phyloP scores from a whole-genome alignment of 148 eudicot species.

The Diospyros lotus region DNA sequence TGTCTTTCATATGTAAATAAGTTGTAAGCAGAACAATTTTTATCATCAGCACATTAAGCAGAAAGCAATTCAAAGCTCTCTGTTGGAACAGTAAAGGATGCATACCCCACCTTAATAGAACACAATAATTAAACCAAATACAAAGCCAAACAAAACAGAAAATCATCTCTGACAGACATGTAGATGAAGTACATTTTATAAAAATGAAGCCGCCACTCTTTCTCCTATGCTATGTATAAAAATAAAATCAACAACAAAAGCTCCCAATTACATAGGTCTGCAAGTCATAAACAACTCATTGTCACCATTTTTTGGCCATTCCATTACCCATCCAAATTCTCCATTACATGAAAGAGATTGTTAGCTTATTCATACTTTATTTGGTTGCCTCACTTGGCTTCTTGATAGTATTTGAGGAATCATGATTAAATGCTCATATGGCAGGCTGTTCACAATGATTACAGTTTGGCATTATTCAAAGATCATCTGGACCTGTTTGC shows the following conservation, averaged over 20 bases:
- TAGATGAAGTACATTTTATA: background rate
- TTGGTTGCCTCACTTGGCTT: background rate
- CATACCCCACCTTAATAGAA: background rate
- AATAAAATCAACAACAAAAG: background rate
- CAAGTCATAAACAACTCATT: background rate
- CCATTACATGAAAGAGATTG: background rate
- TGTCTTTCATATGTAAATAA: background rate
- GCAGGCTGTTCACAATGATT: background rate
- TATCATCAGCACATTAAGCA: background rate
- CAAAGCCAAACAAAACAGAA: background rate
- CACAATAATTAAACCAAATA: background rate
- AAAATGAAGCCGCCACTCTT: background rate
- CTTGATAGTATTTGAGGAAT: background rate
- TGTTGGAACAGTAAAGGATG: background rate
- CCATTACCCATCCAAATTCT: background rate
- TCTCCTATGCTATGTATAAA: background rate
- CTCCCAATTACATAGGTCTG: background rate
- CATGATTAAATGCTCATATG: background rate
- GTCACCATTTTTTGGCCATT: background rate
- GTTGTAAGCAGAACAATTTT: background rate
- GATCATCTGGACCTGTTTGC: background rate
- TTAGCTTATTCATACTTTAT: background rate
- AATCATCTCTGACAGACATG: background rate
- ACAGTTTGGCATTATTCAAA: slow-evolving; percentile 7
- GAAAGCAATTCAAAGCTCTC: background rate